Base-by-base conservation (phyloP, 495 filamentous ascomycete genomes). In the Ascobolus immersus region DNA sequence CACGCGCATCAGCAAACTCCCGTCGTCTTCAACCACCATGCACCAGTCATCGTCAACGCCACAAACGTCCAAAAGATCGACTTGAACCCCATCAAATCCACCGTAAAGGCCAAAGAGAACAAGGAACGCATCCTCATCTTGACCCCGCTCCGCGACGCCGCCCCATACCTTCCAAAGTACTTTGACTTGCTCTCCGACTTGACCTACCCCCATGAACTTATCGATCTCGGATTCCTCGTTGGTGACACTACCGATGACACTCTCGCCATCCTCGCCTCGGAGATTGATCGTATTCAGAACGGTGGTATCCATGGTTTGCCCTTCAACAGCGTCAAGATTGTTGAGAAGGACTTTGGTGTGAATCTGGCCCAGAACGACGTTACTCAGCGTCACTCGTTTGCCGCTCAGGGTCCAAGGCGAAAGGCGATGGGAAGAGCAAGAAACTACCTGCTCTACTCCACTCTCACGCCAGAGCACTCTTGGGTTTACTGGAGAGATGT, bases 401-500 rank as follows among this genome's bases (percentile, higher is more conserved):
- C 62, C 32, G 82, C 79, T 24, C 86, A 96, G 51, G 86, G 70
- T 4, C 82, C 80, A 15, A 71, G 86, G 37, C 66, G 86, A 40
- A 94, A 84, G 55, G 68, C 77, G 23, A 81, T 96, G 62, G 86
- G 72, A 32, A 63, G 64, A 37, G 89, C 89, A 11, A 65, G 86
- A 34, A 96, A 96, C 51, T 94, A 91, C 51, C 62, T 96, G 15
- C 69, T 96, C 8, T 67, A 69, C 31, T 64, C 79, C 0, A 71
- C 86, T 17, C 51, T 96, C 41, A 89, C 84, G 58, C 63, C 80
- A 2, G 77, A 93, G 36, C 86, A 96, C 51, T 82, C 77, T 5
- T 96, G 86, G 86, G 89, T 96, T 17, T 94, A 93, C 53, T 96
- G 86, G 86, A 69, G 89, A 36, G 86, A 96, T 50, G 80, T 91